Conservation (phyloP, 2,329 filamentous ascomycete genomes). For the Pleurostoma richardsiae region DNA sequence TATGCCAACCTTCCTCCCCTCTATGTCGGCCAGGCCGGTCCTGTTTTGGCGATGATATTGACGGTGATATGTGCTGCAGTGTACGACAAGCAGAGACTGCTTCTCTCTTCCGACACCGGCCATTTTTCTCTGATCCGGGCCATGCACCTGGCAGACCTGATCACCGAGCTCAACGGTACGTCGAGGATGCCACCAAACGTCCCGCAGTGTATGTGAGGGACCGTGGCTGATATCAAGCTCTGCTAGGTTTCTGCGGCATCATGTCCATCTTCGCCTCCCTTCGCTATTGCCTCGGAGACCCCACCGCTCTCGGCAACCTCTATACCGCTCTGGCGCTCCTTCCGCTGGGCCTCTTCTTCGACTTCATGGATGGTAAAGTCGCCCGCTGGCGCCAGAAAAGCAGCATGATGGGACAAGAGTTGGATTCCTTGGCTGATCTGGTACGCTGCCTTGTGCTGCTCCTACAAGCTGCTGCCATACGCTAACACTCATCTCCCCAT, state of each 20-base stretch:
- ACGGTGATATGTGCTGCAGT: constrained; percentile 30
- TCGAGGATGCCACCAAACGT: no score
- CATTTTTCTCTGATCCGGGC: constrained; percentile 68
- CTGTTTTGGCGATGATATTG: no score
- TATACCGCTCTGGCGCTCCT: constrained; percentile 83
- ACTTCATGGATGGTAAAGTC: constrained; percentile 96
- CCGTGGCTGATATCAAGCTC: not conserved
- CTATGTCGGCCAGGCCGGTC: no score
- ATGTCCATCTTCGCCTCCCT: constrained; percentile 96
- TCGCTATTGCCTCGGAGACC: constrained; percentile 79
- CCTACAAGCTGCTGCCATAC: not conserved
- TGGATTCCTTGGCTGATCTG: constrained; percentile 92
- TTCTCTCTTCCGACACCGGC: constrained; percentile 64
- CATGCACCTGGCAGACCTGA: constrained; percentile 76
- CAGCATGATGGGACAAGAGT: constrained; percentile 94
- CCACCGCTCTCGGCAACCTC: constrained; percentile 60
- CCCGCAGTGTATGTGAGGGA: no score
- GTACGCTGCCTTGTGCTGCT: constrained; percentile 42
- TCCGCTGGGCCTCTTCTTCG: constrained; percentile 92
- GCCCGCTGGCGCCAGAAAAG: constrained; percentile 96
- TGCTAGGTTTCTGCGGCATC: constrained; percentile 73
- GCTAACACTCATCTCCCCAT: not conserved
- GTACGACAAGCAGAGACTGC: constrained; percentile 70
- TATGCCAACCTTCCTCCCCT: no score
- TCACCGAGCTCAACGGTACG: constrained; percentile 75